Conservation (phyloP, 129 eudicot species). For the Erigeron canadensis region DNA sequence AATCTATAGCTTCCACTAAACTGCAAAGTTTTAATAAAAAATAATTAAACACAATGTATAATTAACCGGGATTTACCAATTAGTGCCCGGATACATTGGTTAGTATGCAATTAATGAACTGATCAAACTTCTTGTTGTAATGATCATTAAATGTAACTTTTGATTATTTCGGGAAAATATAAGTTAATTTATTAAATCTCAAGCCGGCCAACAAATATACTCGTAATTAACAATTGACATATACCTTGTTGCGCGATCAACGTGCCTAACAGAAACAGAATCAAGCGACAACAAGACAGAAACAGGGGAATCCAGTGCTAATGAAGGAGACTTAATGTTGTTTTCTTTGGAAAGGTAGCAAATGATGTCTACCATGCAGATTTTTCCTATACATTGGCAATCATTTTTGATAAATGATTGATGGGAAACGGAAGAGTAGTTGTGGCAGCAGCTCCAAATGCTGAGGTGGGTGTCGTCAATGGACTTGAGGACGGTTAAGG, state of each 20-base stretch:
- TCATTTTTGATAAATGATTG: not conserved
- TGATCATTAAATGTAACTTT: too few relatives aligned
- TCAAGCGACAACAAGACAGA: conserved; percentile 46
- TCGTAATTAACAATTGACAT: too few relatives aligned
- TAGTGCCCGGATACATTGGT: too few relatives aligned
- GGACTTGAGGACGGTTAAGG: conserved; percentile 59
- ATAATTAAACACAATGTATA: not conserved
- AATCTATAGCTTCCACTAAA: conserved; percentile 72
- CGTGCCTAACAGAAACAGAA: conserved; percentile 52
- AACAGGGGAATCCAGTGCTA: conserved; percentile 70
- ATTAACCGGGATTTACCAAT: too few relatives aligned
- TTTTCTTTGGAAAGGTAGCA: conserved; percentile 61
- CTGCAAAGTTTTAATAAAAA: conserved; percentile 38
- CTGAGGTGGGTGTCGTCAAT: conserved; percentile 55
- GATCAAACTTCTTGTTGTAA: too few relatives aligned
- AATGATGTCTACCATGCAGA: conserved; percentile 76
- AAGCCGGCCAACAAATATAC: too few relatives aligned
- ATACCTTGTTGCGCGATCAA: conserved; percentile 81
- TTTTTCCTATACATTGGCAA: conserved; percentile 70
- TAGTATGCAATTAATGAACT: too few relatives aligned
- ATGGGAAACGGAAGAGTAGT: conserved; percentile 6
- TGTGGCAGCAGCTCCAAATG: conserved; percentile 69
- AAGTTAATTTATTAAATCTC: too few relatives aligned
- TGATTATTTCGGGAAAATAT: too few relatives aligned
- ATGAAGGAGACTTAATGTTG: conserved; percentile 48